Conservation (phyloP, 1,139 yeast genomes). For the Pichia sp. region DNA sequence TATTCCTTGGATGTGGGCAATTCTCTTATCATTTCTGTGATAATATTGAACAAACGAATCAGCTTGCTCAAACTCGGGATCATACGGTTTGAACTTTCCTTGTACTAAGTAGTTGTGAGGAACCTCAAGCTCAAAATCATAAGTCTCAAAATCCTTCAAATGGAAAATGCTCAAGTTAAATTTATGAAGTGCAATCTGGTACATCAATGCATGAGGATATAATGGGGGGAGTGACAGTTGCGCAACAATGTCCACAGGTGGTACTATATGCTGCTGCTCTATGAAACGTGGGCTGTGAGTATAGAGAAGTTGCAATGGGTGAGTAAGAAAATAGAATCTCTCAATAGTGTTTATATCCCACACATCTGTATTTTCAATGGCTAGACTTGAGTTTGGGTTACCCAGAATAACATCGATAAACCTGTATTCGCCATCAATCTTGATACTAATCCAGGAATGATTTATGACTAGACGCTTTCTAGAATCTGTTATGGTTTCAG, state of each 20-base stretch:
- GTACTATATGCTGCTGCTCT: slow-evolving; percentile 77
- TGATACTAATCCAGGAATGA: slow-evolving; percentile 84
- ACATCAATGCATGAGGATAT: slow-evolving; percentile 70
- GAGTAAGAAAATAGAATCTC: slow-evolving; percentile 63
- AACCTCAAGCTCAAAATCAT: slow-evolving; percentile 67
- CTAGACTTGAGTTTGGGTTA: slow-evolving; percentile 43
- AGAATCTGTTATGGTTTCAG: slow-evolving; percentile 23
- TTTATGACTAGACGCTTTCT: slow-evolving; percentile 45
- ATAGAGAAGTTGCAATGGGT: slow-evolving; percentile 68
- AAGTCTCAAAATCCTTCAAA: slow-evolving; percentile 65
- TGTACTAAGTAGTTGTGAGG: slow-evolving; percentile 66
- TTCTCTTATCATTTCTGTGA: slow-evolving; percentile 59
- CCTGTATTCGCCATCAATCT: slow-evolving; percentile 70
- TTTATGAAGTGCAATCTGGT: slow-evolving; percentile 51
- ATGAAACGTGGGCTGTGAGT: slow-evolving; percentile 81
- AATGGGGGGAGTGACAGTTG: slow-evolving; percentile 79
- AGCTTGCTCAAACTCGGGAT: slow-evolving; percentile 25
- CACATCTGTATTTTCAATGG: slow-evolving; percentile 15
- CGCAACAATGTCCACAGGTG: slow-evolving; percentile 72
- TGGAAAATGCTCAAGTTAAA: slow-evolving; percentile 74
- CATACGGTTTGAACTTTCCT: slow-evolving; percentile 46
- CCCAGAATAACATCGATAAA: slow-evolving; percentile 67
- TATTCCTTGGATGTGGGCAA: slow-evolving; percentile 72
- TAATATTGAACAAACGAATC: slow-evolving; percentile 68
- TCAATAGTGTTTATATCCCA: slow-evolving; percentile 9